A percentile compares a stretch with the other conserved stretches of the same genome.
Evolutionary conservation across 352 stramenopile genomes (phyloP).

Genomic region (Phytopythium boreale): DNA sequence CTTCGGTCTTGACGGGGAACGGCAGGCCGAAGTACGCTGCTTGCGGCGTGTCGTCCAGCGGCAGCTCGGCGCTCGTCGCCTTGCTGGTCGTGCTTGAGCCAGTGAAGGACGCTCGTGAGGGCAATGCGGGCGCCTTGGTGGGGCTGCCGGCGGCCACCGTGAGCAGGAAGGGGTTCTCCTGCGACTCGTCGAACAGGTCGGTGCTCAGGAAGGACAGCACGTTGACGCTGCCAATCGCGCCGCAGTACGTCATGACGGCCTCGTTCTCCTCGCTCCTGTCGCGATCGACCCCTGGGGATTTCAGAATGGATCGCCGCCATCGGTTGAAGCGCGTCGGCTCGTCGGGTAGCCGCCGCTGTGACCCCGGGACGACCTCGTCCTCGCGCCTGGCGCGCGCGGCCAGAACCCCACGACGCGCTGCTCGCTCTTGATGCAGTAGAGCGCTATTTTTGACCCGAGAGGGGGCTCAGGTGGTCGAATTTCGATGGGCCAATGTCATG

Average conservation of each 20-base stretch:
- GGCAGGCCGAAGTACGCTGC: conserved; percentile 4
- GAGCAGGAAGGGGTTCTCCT: conserved; percentile 70
- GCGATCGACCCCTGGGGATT: neutral
- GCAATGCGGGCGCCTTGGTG: neutral
- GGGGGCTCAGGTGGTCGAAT: too few relatives aligned
- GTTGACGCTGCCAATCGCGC: conserved; percentile 61
- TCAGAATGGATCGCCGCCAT: neutral
- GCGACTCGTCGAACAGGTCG: conserved; percentile 66
- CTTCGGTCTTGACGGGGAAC: conserved; percentile 8
- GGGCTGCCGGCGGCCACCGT: conserved; percentile 6
- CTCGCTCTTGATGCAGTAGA: neutral
- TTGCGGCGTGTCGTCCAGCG: conserved; percentile 28
- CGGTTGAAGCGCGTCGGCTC: neutral
- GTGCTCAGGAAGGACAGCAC: conserved; percentile 68
- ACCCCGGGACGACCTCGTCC: neutral
- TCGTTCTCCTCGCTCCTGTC: neutral
- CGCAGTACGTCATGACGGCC: conserved; percentile 42
- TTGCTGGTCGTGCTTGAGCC: neutral
- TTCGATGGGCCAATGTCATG: too few relatives aligned
- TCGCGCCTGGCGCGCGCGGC: neutral
- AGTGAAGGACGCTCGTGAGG: neutral
- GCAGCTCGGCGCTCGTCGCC: conserved; percentile 25
- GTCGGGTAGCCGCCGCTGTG: too few relatives aligned
- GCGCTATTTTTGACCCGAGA: neutral
- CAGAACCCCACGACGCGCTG: neutral